A percentile compares a stretch with the other conserved stretches of the same genome.
Conservation (phyloP, 768 basidiomycete genomes). For the Zangia roseola region DNA sequence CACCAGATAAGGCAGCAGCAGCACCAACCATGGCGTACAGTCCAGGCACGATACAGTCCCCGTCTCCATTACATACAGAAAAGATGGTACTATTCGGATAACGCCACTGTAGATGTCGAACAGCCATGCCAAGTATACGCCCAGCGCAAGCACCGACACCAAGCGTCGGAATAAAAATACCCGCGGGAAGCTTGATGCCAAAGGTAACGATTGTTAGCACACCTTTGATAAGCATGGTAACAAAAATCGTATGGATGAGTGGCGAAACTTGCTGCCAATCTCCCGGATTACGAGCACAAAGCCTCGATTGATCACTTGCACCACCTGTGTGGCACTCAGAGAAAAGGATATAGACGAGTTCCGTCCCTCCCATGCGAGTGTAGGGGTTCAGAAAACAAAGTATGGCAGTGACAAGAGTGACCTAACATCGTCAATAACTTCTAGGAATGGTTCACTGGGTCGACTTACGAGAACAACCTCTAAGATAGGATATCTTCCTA, state of each 20-base stretch:
- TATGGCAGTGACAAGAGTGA: conserved; percentile 72
- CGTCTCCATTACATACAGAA: conserved; percentile 57
- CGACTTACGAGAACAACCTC: conserved; percentile 78
- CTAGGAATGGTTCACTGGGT: background rate
- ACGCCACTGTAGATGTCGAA: conserved; percentile 72
- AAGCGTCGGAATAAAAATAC: conserved; percentile 95
- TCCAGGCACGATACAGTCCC: conserved; percentile 83
- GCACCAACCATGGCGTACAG: conserved; percentile 97
- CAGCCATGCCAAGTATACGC: conserved; percentile 74
- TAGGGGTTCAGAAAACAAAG: conserved; percentile 88
- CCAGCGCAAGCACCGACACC: conserved; percentile 95
- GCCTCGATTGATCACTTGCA: conserved; percentile 52
- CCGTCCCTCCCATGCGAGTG: conserved; percentile 92
- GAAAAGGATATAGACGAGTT: conserved; percentile 90
- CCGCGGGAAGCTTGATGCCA: conserved; percentile 88
- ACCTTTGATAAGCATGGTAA: conserved; percentile 81
- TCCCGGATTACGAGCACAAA: conserved; percentile 70
- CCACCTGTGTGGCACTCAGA: conserved; percentile 73
- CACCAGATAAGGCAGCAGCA: conserved; percentile 91
- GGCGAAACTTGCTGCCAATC: conserved; percentile 55
- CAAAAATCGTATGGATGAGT: conserved; percentile 61
- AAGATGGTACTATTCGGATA: conserved; percentile 65
- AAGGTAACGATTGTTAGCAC: conserved; percentile 85
- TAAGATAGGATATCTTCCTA: conserved; percentile 71
- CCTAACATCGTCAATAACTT: conserved; percentile 41